Evolutionary conservation across 768 basidiomycete genomes (phyloP).

Genomic region (Floccularia luteovirens): DNA sequence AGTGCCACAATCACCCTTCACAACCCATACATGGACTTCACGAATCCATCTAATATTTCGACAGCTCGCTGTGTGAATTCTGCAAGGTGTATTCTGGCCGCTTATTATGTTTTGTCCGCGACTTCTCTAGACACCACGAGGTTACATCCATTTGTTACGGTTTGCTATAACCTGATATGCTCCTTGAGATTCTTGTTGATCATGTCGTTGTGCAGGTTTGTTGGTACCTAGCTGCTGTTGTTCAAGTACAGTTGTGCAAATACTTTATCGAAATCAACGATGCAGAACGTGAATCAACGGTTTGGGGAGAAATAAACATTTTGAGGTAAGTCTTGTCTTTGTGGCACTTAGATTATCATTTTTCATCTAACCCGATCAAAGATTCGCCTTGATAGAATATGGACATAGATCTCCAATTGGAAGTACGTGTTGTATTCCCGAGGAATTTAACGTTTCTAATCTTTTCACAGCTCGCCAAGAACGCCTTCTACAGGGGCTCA

Average conservation of each 20-base stretch:
- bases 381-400: slow-evolving; percentile 80
- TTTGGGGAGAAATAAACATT: slow-evolving; percentile 86
- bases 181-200: slow-evolving; percentile 7
- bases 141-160: slow-evolving; percentile 77
- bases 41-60: slow-evolving; percentile 55
- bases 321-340: slow-evolving; percentile 42
- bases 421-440: slow-evolving; percentile 57
- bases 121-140: slow-evolving; percentile 77
- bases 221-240: slow-evolving; percentile 87
- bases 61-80: slow-evolving; percentile 70
- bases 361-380: slow-evolving; percentile 17
- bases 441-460: too few relatives aligned
- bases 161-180: slow-evolving; percentile 25
- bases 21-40: slow-evolving; percentile 75
- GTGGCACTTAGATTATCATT: slow-evolving; percentile 1
- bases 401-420: slow-evolving; percentile 77
- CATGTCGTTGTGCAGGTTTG: slow-evolving; percentile 49
- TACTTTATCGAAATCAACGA: slow-evolving; percentile 82
- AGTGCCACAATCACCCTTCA: slow-evolving; percentile 88
- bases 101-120: slow-evolving; percentile 73
- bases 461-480: slow-evolving; percentile 65
- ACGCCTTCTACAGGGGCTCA: slow-evolving; percentile 70
- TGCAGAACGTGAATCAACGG: slow-evolving; percentile 60
- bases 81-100: slow-evolving; percentile 63
- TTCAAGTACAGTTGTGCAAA: slow-evolving; percentile 81